A percentile compares a stretch with the other conserved stretches of the same genome.
Evolutionary conservation across 306 rosid genomes (phyloP).

Genomic region (Acacia confusa): DNA sequence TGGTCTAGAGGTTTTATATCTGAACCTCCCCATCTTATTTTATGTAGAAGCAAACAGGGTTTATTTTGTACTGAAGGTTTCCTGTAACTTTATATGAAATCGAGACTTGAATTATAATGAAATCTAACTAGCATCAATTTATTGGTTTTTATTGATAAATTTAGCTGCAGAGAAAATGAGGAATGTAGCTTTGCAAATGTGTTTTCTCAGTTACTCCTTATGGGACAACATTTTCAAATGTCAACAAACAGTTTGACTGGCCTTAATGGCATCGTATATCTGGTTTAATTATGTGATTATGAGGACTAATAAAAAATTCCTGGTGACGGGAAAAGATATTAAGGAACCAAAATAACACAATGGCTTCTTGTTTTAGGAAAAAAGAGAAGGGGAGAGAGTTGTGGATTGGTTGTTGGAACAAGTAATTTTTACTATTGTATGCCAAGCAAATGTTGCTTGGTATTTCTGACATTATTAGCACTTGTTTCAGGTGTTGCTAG

Average conservation of each 20-base stretch:
- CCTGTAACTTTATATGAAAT: conserved; percentile 4
- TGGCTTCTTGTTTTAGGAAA: neutral
- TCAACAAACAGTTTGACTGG: neutral
- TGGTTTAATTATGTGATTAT: neutral
- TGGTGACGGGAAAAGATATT: neutral
- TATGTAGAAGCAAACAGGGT: neutral
- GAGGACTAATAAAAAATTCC: neutral
- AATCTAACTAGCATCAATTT: conserved; percentile 16
- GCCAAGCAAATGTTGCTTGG: neutral
- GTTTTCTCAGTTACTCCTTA: neutral
- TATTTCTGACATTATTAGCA: conserved; percentile 22
- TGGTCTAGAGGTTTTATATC: conserved; percentile 79
- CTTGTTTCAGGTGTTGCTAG: conserved; percentile 62
- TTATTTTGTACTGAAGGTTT: conserved; percentile 8
- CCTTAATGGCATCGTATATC: neutral
- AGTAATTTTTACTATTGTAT: neutral
- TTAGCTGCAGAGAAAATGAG: neutral
- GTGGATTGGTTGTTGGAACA: neutral
- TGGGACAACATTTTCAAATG: neutral
- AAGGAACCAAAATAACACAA: neutral
- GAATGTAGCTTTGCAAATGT: neutral
- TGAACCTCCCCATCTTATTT: neutral
- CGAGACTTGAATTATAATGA: neutral
- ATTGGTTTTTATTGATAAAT: neutral
- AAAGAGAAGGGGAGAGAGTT: neutral